phyloP scores from a whole-genome alignment of 805 yeast genomes.

The Komagataella pastoris region DNA sequence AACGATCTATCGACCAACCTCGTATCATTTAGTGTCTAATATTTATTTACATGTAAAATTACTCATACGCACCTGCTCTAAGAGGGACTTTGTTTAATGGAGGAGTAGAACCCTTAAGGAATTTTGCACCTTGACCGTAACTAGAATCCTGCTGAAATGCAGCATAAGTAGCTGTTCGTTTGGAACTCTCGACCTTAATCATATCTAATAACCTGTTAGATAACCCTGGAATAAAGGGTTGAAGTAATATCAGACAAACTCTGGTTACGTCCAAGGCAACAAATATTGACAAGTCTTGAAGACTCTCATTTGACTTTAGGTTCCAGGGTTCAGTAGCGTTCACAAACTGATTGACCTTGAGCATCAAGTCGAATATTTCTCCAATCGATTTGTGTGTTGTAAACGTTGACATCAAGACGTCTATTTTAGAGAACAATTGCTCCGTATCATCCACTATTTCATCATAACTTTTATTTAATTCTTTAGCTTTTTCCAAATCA shows the following conservation, averaged over 20 bases:
- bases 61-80: slow-evolving; percentile 6
- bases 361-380: slow-evolving; percentile 44
- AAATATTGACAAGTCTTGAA: slow-evolving; percentile 44
- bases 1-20: slow-evolving; percentile 41
- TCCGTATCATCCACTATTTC: slow-evolving; percentile 5
- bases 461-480: slow-evolving; percentile 6
- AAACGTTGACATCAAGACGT: slow-evolving; percentile 27
- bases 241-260: slow-evolving; percentile 48
- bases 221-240: slow-evolving; percentile 63
- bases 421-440: slow-evolving; percentile 21
- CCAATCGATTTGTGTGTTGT: slow-evolving; percentile 44
- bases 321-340: slow-evolving; percentile 74
- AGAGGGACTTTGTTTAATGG: slow-evolving; percentile 15
- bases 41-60: slow-evolving; percentile 1
- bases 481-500: slow-evolving; percentile 1
- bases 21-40: slow-evolving; percentile 15
- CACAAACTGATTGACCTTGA: slow-evolving; percentile 50
- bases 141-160: slow-evolving; percentile 39
- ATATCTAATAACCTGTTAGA: slow-evolving; percentile 45
- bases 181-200: slow-evolving; percentile 33
- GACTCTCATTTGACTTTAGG: slow-evolving; percentile 17
- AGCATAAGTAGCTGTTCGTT: slow-evolving; percentile 31
- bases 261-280: slow-evolving; percentile 62
- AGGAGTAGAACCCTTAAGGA: slow-evolving; percentile 17
- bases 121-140: slow-evolving; percentile 41